phyloP scores from a whole-genome alignment of 768 basidiomycete species.

The Boletus fagicola region DNA sequence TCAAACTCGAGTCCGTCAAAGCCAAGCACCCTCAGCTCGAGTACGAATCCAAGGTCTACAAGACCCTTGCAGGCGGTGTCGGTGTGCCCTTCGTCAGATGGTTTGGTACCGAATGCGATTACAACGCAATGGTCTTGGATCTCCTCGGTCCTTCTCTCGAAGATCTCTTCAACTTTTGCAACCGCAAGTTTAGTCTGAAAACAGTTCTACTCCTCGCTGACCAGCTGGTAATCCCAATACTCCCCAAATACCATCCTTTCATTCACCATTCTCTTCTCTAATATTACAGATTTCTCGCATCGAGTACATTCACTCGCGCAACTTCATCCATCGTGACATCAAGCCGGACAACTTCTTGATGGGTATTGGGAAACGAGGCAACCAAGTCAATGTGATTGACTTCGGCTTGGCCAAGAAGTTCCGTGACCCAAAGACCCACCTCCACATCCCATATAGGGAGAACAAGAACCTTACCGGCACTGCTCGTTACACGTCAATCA shows the following conservation, averaged over 20 bases:
- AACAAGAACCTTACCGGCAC: constrained; percentile 99
- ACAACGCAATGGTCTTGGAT: constrained; percentile 99
- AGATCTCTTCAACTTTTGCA: constrained; percentile 92
- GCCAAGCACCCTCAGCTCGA: constrained; percentile 99
- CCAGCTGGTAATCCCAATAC: constrained; percentile 62
- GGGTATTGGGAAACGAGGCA: constrained; percentile 99
- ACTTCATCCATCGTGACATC: constrained; percentile 97
- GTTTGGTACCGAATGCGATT: constrained; percentile 96
- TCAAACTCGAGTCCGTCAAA: constrained; percentile 99
- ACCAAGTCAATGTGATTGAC: constrained; percentile 98
- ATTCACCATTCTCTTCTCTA: constrained; percentile 17
- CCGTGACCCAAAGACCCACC: constrained; percentile 98
- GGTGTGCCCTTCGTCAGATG: constrained; percentile 98
- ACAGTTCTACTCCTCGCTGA: constrained; percentile 96
- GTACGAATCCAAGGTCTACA: constrained; percentile 94
- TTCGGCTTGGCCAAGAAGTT: constrained; percentile 99
- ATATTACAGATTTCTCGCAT: constrained; percentile 86
- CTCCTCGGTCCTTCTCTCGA: constrained; percentile 90
- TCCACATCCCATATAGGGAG: constrained; percentile 99
- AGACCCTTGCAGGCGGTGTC: constrained; percentile 98
- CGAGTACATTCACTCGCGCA: constrained; percentile 99
- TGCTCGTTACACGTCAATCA: constrained; percentile 98
- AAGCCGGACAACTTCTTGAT: constrained; percentile 99
- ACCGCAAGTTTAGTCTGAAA: constrained; percentile 96
- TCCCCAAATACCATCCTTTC: constrained; percentile 38